A percentile compares a stretch with the other conserved stretches of the same genome.
These are phyloP conservation scores for Mariannaea sp. DNA, from an alignment of 2,329 filamentous ascomycete species.

Conservation along the genomic window DNA sequence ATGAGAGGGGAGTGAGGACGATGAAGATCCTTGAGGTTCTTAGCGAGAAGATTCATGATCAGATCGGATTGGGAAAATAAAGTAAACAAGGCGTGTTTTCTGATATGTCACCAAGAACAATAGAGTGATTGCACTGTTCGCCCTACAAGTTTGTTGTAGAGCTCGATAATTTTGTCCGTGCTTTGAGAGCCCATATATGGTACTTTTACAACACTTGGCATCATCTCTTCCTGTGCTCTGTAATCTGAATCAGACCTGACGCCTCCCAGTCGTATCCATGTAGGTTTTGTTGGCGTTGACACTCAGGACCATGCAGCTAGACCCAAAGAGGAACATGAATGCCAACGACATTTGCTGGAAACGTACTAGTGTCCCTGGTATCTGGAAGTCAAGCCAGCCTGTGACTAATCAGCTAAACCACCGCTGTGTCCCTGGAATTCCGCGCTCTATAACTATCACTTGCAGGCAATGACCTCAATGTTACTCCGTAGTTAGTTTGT, in stretches of 20 bases:
- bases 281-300: background rate
- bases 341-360: slow-evolving; percentile 1
- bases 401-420: background rate
- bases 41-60: slow-evolving; percentile 1
- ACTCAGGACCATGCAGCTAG: background rate
- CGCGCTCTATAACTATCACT: background rate
- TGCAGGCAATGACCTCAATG: background rate
- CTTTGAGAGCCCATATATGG: background rate
- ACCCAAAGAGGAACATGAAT: background rate
- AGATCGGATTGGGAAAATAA: background rate
- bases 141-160: no score
- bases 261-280: background rate
- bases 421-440: background rate
- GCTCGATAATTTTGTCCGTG: background rate
- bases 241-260: background rate
- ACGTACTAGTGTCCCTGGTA: background rate
- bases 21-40: slow-evolving; percentile 2
- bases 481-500: background rate
- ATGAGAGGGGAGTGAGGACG: background rate
- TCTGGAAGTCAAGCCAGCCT: no score
- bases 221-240: background rate
- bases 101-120: no score
- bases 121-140: background rate
- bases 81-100: background rate
- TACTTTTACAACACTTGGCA: background rate